Percentiles rank a stretch among this genome's conserved stretches.
phyloP scores from a whole-genome alignment of 495 filamentous ascomycete species.

The Hypoxylon crocopeplum region DNA sequence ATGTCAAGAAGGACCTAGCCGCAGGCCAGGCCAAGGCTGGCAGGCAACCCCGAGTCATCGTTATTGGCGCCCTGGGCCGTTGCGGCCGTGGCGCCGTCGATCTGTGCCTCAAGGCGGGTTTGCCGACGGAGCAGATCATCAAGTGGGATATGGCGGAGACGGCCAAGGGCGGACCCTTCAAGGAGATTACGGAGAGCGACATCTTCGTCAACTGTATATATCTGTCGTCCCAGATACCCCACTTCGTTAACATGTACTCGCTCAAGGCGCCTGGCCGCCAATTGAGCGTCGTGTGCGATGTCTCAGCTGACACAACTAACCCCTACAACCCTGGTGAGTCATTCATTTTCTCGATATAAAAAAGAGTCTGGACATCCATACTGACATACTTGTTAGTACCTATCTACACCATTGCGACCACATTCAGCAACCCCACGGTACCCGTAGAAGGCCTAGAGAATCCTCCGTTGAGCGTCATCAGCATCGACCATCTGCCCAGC shows the following conservation, averaged over 20 bases:
- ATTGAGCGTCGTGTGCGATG: conserved; percentile 88
- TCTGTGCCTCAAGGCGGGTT: conserved; percentile 74
- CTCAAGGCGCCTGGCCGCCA: conserved; percentile 72
- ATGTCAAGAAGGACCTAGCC: conserved; percentile 73
- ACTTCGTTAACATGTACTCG: conserved; percentile 74
- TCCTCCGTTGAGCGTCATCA: conserved; percentile 76
- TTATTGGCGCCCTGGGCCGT: conserved; percentile 77
- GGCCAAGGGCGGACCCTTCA: conserved; percentile 81
- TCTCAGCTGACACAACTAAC: conserved; percentile 79
- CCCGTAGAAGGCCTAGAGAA: conserved; percentile 65
- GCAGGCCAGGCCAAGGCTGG: conserved; percentile 59
- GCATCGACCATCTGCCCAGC: conserved; percentile 90
- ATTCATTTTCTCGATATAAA: conserved; percentile 44
- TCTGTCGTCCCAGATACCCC: conserved; percentile 68
- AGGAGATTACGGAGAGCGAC: conserved; percentile 79
- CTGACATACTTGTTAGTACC: conserved; percentile 66
- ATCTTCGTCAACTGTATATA: conserved; percentile 97
- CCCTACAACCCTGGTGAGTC: conserved; percentile 57
- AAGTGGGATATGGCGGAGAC: conserved; percentile 97
- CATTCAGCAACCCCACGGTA: conserved; percentile 84
- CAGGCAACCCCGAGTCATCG: conserved; percentile 59
- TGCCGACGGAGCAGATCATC: conserved; percentile 75
- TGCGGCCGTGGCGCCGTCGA: conserved; percentile 88
- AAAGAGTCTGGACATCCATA: not conserved
- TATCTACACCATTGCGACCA: conserved; percentile 82